phyloP scores from a whole-genome alignment of 2,329 filamentous ascomycete species.

The Chaetomium strumarium region DNA sequence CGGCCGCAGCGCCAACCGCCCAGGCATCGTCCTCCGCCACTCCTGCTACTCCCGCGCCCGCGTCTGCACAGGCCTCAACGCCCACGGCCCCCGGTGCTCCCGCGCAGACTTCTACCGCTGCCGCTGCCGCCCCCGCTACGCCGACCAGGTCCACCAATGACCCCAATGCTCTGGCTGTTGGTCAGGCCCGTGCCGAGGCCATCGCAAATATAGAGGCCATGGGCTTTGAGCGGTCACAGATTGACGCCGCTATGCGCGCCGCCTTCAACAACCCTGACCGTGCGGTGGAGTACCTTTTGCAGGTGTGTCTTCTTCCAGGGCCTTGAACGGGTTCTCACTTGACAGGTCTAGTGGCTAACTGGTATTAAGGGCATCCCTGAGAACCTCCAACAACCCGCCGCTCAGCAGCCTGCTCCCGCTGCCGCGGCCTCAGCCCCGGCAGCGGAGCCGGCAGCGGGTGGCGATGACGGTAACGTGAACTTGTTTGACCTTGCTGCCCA shows the following conservation, averaged over 20 bases:
- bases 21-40: slow-evolving; percentile 56
- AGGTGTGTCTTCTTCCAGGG: slow-evolving; percentile 47
- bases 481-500: slow-evolving; percentile 90
- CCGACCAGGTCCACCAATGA: slow-evolving; percentile 45
- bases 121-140: slow-evolving; percentile 41
- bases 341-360: slow-evolving; percentile 6
- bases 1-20: slow-evolving; percentile 37
- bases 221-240: slow-evolving; percentile 85
- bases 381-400: slow-evolving; percentile 51
- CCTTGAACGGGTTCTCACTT: background rate
- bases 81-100: slow-evolving; percentile 46
- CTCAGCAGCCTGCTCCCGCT: slow-evolving; percentile 31
- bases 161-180: slow-evolving; percentile 80
- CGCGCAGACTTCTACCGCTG: slow-evolving; percentile 30
- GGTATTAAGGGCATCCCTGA: slow-evolving; percentile 76
- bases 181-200: slow-evolving; percentile 72
- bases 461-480: slow-evolving; percentile 69
- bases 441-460: slow-evolving; percentile 31
- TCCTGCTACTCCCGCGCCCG: slow-evolving; percentile 59
- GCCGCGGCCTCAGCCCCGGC: slow-evolving; percentile 28
- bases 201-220: slow-evolving; percentile 94
- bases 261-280: slow-evolving; percentile 96
- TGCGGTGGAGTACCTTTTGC: slow-evolving; percentile 92
- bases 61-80: slow-evolving; percentile 45
- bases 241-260: slow-evolving; percentile 90